Evolutionary conservation across 352 stramenopile genomes (phyloP).

Genomic region (Phytophthora meadii): DNA sequence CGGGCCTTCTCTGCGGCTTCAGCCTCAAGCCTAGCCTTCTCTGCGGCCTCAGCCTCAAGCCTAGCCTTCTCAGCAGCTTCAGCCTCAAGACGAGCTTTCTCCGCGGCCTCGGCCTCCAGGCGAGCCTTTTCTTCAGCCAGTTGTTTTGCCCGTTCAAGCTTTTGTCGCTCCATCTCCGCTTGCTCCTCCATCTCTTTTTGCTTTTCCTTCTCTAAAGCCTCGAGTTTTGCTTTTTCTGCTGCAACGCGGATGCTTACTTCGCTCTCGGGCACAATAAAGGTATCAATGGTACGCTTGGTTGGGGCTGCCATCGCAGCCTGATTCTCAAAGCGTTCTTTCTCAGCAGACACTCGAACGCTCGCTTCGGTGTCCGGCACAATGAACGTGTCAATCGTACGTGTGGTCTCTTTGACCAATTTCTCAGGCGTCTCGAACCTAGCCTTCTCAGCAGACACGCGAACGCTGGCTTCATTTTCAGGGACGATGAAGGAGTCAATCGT

Average conservation of each 20-base stretch:
- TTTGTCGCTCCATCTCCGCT: conserved; percentile 29
- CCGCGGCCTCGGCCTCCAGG: neutral
- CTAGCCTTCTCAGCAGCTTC: conserved; percentile 1
- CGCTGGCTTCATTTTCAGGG: conserved; percentile 29
- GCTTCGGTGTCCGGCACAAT: conserved; percentile 24
- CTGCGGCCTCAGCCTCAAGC: neutral
- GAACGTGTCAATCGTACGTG: conserved; percentile 32
- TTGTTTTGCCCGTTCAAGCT: conserved; percentile 23
- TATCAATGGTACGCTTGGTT: conserved; percentile 38
- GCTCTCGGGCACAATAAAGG: conserved; percentile 44
- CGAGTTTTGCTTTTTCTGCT: conserved; percentile 52
- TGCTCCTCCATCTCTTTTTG: conserved; percentile 42
- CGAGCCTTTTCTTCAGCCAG: conserved; percentile 18
- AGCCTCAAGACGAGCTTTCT: neutral
- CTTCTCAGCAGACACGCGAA: conserved; percentile 41
- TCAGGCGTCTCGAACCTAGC: conserved; percentile 38
- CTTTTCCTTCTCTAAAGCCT: conserved; percentile 52
- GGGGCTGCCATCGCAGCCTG: conserved; percentile 2
- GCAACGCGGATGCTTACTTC: conserved; percentile 45
- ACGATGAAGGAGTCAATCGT: conserved; percentile 44
- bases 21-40: neutral
- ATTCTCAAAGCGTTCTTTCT: conserved; percentile 21
- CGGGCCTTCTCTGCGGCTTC: neutral
- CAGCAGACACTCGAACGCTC: conserved; percentile 30
- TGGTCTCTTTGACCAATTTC: conserved; percentile 28